These are phyloP conservation scores for Leishmania amazonensis DNA, from an alignment of 208 protist genomes.

Conservation along the genomic window DNA sequence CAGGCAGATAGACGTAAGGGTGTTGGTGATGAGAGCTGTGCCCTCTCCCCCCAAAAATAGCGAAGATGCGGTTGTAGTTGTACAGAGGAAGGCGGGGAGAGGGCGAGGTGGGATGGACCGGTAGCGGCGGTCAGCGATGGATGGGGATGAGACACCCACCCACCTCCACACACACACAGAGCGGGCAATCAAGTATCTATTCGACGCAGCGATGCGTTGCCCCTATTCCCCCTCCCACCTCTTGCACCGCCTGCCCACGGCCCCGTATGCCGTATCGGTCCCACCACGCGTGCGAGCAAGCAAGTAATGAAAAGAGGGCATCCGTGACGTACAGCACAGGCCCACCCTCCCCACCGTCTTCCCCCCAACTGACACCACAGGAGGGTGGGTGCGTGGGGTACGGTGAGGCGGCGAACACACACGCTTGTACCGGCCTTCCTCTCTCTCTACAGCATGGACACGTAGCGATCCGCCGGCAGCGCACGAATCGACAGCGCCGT, in stretches of 20 bases:
- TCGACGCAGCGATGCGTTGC: neutral
- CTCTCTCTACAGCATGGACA: conserved; percentile 13
- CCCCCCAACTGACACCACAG: too few species aligned
- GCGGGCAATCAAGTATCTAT: neutral
- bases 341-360: neutral
- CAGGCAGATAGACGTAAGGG: neutral
- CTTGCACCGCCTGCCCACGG: neutral
- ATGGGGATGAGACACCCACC: neutral
- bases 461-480: conserved; percentile 25
- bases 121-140: neutral
- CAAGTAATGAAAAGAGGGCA: neutral
- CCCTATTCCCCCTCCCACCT: neutral
- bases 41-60: neutral
- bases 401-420: neutral
- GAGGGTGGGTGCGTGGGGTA: neutral
- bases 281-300: neutral
- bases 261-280: neutral
- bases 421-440: neutral
- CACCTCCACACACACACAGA: too few species aligned
- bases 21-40: too few species aligned
- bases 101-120: neutral
- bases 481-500: conserved; percentile 6
- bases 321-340: neutral
- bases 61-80: neutral
- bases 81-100: neutral